These are phyloP conservation scores for Bacterosira constricta DNA, from an alignment of 108 stramenopile species.

Conservation along the genomic window DNA sequence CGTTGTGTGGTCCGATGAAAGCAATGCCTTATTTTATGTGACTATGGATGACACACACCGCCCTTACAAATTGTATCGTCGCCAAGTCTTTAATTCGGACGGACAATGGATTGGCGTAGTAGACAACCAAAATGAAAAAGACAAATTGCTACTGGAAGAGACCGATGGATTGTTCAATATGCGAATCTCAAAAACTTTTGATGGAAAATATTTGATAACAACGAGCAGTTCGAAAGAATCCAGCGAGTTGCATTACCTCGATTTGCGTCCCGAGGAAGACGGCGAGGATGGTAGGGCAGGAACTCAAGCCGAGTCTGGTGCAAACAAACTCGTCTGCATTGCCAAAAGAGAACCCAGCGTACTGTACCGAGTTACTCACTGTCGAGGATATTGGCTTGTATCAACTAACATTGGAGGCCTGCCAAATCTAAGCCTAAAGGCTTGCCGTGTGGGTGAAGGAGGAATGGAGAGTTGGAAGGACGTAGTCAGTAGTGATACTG, in stretches of 20 bases:
- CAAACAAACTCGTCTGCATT: slow-evolving; percentile 58
- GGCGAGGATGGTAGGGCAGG: not conserved
- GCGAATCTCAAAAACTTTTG: slow-evolving; percentile 59
- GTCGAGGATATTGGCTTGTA: slow-evolving; percentile 69
- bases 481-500: slow-evolving; percentile 40
- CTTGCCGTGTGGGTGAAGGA: slow-evolving; percentile 54
- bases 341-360: slow-evolving; percentile 63
- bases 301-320: not conserved
- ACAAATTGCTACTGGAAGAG: slow-evolving; percentile 86
- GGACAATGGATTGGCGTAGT: slow-evolving; percentile 18
- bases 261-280: slow-evolving; percentile 25
- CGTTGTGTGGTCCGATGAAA: slow-evolving; percentile 83
- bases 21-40: slow-evolving; percentile 78
- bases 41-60: slow-evolving; percentile 83
- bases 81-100: slow-evolving; percentile 31
- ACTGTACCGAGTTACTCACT: slow-evolving; percentile 68
- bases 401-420: slow-evolving; percentile 58
- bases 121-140: slow-evolving; percentile 23
- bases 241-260: slow-evolving; percentile 76
- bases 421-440: slow-evolving; percentile 80
- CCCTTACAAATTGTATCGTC: slow-evolving; percentile 72
- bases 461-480: slow-evolving; percentile 41
- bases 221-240: slow-evolving; percentile 79
- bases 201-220: slow-evolving; percentile 62
- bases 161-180: slow-evolving; percentile 67